A percentile compares a stretch with the other conserved stretches of the same genome.
Evolutionary conservation across 208 protist species (phyloP).

Genomic region (Crithidia thermophila): DNA sequence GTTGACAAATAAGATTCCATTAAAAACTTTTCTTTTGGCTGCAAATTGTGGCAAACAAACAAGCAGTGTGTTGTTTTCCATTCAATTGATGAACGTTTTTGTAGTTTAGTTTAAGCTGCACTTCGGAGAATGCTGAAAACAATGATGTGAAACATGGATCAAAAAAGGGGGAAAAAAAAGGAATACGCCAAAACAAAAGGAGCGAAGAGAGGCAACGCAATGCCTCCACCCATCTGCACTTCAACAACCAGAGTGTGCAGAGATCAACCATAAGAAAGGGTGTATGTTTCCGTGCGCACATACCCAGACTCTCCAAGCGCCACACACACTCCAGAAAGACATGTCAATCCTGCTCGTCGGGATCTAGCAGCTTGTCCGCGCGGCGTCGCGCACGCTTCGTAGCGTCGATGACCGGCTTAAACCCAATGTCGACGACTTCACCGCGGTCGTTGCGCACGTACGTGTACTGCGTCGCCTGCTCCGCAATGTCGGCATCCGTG

Average conservation of each 20-base stretch:
- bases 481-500: conserved; percentile 66
- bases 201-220: not conserved
- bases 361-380: conserved; percentile 65
- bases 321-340: too few species aligned
- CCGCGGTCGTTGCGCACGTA: conserved; percentile 85
- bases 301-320: not conserved
- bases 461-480: conserved; percentile 76
- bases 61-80: too few species aligned
- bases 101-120: too few species aligned
- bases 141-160: not conserved
- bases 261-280: not conserved
- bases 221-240: not conserved
- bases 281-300: not conserved
- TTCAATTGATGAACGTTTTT: too few species aligned
- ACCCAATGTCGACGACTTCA: conserved; percentile 85
- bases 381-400: conserved; percentile 56
- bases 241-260: not conserved
- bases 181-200: not conserved
- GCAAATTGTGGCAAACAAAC: too few species aligned
- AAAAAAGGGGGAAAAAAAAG: not conserved
- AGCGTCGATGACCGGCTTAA: conserved; percentile 83
- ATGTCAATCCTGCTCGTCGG: conserved; percentile 51
- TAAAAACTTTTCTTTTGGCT: too few species aligned
- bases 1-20: too few species aligned
- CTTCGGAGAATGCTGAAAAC: not conserved